Evolutionary conservation across 1,284 basidiomycete species (phyloP), one percentile per base, ranked within the genome.

Genomic region (Cryptococcus floricola): DNA sequence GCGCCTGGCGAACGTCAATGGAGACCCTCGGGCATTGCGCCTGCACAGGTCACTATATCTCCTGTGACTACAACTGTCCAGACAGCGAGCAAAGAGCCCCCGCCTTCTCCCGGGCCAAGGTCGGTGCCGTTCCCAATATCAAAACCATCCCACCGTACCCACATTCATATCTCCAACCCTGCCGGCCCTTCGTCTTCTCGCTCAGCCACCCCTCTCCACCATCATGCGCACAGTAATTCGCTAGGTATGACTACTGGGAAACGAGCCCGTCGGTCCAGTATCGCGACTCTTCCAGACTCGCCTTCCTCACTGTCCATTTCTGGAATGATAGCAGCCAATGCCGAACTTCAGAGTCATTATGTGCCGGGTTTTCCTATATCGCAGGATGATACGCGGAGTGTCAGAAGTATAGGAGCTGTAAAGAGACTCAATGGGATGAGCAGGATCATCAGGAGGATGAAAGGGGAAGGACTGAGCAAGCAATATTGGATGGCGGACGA

Each of bases 401-500:
- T 76, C 3, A 63, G 68, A 25, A 75, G 70, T 39, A 45, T 74
- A 14, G 34, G 74, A 59, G 9, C 68, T n/a, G 63, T 87, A 50
- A 87, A 87, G 64, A 81, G 85, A 61, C 85, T 87, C 7, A 86
- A 83, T 14, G 91, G 88, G 13, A 91, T 91, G 1, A 91, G 88
- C 34, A 91, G 91, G 76, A 88, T 91, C 25, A 94, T 95, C 59
- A 80, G 91, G 61, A 81, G 89, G 59, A 84, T 95, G 69, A 81
- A 90, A 50, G 91, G 91, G 48, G 91, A 94, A 83, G 78, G 77
- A 4, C 53, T 78, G 57, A 69, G 63, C 54, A 76, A 57, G 60
- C 89, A 94, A 69, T 96, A 95, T 71, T 97, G 93, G 93, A 95
- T 96, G 90, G 90, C 93, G 59, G 96, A 98, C 70, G 91, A 94